Percentiles rank a stretch among this genome's conserved stretches.
Conservation (phyloP, 148 eudicot species). For the Rhododendron kiyosumense region DNA sequence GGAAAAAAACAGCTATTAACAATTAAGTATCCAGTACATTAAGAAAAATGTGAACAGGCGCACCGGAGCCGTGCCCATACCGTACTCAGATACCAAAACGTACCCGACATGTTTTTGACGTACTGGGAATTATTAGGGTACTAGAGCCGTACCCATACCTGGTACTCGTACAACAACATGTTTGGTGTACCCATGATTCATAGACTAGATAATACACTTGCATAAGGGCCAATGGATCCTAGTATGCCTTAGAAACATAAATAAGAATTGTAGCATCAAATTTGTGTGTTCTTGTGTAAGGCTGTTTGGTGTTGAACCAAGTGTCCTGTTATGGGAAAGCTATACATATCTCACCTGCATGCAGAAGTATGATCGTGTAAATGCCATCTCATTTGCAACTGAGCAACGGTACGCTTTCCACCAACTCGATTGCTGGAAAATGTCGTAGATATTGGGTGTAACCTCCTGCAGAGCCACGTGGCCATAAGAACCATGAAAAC, state of each 20-base stretch:
- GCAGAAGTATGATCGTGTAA: constrained; percentile 62
- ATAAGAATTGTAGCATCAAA: background rate
- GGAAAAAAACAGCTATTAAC: too few relatives aligned
- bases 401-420: constrained; percentile 79
- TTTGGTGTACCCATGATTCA: background rate
- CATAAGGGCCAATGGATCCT: background rate
- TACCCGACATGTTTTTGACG: too few relatives aligned
- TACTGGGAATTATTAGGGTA: too few relatives aligned
- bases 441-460: constrained; percentile 58
- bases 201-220: background rate
- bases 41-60: too few relatives aligned
- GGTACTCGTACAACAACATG: too few relatives aligned
- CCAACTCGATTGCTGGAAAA: constrained; percentile 63
- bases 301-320: background rate
- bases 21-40: too few relatives aligned
- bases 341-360: constrained; percentile 60
- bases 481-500: background rate
- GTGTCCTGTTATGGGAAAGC: background rate
- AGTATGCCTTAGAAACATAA: background rate
- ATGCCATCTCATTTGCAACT: constrained; percentile 36
- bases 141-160: too few relatives aligned
- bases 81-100: too few relatives aligned
- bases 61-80: too few relatives aligned
- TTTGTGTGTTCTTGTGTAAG: background rate
- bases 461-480: constrained; percentile 59